A percentile compares a stretch with the other conserved stretches of the same genome.
phyloP scores from a whole-genome alignment of 2,329 filamentous ascomycete species.

The Colletotrichum australisinense region DNA sequence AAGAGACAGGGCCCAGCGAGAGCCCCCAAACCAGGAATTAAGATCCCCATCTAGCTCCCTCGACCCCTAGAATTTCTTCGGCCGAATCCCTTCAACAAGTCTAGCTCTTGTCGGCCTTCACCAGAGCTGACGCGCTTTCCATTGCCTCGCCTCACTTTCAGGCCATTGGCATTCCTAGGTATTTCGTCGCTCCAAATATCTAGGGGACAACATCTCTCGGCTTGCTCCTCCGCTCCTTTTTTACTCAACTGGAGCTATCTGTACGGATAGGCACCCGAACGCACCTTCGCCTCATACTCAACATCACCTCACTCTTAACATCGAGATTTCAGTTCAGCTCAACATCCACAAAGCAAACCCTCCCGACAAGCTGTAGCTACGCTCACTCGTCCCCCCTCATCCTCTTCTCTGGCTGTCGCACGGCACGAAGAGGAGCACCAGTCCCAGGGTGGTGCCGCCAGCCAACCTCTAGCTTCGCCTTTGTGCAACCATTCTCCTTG shows the following conservation, averaged over 20 bases:
- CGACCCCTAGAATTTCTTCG: constrained; percentile 5
- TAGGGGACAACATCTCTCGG: background rate
- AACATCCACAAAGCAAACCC: background rate
- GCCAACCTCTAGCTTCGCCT: constrained; percentile 8
- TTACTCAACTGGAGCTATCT: background rate
- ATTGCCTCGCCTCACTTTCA: background rate
- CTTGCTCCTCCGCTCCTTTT: background rate
- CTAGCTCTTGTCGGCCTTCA: constrained; percentile 11
- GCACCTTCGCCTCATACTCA: background rate
- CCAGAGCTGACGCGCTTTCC: no score
- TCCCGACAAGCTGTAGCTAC: background rate
- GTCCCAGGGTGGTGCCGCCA: constrained; percentile 7
- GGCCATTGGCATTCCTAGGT: background rate
- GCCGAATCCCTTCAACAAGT: constrained; percentile 16
- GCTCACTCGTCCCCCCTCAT: background rate
- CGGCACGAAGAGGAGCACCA: background rate
- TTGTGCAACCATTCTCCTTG: constrained; percentile 31
- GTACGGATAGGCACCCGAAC: background rate
- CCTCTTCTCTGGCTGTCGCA: background rate
- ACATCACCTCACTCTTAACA: background rate
- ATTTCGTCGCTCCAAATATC: background rate
- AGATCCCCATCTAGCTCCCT: constrained; percentile 5
- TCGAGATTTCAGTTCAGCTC: constrained; percentile 1
- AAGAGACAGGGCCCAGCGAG: background rate
- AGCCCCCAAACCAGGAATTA: constrained; percentile 1